Conservation (phyloP, 768 basidiomycete species). For the Suillus fuscotomentosus region DNA sequence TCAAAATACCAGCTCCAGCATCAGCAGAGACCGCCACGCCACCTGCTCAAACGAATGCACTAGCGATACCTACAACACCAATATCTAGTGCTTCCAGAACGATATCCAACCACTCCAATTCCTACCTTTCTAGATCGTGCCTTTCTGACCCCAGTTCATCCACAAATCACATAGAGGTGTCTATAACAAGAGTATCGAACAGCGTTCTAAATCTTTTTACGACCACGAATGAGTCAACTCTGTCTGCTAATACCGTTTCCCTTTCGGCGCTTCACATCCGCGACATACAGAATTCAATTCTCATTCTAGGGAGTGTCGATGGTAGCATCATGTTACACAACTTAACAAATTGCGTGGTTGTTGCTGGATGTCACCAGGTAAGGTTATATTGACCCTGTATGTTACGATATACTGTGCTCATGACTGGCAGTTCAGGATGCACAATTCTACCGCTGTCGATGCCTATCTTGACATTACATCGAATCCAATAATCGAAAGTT, state of each 20-base stretch:
- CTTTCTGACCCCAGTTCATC: conserved; percentile 37
- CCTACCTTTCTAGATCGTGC: conserved; percentile 41
- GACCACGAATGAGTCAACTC: conserved; percentile 5
- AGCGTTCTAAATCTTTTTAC: conserved; percentile 72
- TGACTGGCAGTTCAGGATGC: conserved; percentile 77
- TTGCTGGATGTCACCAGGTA: conserved; percentile 82
- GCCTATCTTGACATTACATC: conserved; percentile 68
- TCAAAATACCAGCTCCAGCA: conserved; percentile 18
- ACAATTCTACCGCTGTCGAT: conserved; percentile 61
- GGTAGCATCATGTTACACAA: conserved; percentile 77
- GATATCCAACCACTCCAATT: conserved; percentile 43
- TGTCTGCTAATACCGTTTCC: conserved; percentile 18
- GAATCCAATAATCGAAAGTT: conserved; percentile 81
- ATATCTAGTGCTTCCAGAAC: conserved; percentile 30
- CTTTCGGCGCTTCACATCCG: conserved; percentile 56
- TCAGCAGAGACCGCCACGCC: conserved; percentile 7
- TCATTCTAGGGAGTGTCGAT: conserved; percentile 62
- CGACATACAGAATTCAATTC: conserved; percentile 41
- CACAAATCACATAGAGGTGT: conserved; percentile 47
- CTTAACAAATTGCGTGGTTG: conserved; percentile 59
- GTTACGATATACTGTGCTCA: background rate
- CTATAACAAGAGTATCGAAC: conserved; percentile 60
- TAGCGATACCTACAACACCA: background rate
- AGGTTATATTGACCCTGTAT: background rate
- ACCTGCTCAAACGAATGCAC: conserved; percentile 1